These are phyloP conservation scores for Heliocybe sulcata DNA, from an alignment of 1,284 basidiomycete genomes.

Conservation along the genomic window DNA sequence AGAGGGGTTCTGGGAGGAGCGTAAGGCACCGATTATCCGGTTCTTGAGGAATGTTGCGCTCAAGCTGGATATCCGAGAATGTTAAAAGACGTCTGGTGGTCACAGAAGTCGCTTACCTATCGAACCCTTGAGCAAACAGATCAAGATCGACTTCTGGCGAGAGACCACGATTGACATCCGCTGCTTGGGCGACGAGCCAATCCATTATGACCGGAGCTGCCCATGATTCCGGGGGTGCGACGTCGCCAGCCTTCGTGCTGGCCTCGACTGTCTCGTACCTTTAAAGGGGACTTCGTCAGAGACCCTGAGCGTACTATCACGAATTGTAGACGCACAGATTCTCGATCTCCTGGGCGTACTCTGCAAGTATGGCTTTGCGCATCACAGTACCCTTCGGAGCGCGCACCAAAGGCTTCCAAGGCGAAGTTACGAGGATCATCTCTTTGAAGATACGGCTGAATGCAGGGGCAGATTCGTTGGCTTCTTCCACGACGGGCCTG, in stretches of 20 bases:
- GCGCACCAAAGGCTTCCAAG: slow-evolving; percentile 5
- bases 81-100: neutral
- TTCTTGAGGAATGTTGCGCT: slow-evolving; percentile 27
- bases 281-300: slow-evolving; percentile 18
- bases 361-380: slow-evolving; percentile 5
- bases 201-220: slow-evolving; percentile 12
- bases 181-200: slow-evolving; percentile 22
- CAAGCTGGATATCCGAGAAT: slow-evolving; percentile 14
- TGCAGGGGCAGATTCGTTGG: slow-evolving; percentile 12
- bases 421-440: slow-evolving; percentile 7
- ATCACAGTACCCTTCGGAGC: slow-evolving; percentile 8
- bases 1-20: slow-evolving; percentile 6
- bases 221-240: slow-evolving; percentile 12
- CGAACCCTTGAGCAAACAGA: slow-evolving; percentile 27
- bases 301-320: slow-evolving; percentile 18
- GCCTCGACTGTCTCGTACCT: slow-evolving; percentile 18
- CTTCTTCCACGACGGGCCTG: slow-evolving; percentile 14
- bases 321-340: slow-evolving; percentile 13
- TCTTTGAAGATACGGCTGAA: slow-evolving; percentile 15
- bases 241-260: slow-evolving; percentile 13
- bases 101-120: slow-evolving; percentile 18
- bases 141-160: slow-evolving; percentile 14
- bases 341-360: slow-evolving; percentile 8
- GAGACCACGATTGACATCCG: slow-evolving; percentile 13
- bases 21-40: slow-evolving; percentile 20